phyloP scores from a whole-genome alignment of 345 rosid species.

The Boechera stricta region DNA sequence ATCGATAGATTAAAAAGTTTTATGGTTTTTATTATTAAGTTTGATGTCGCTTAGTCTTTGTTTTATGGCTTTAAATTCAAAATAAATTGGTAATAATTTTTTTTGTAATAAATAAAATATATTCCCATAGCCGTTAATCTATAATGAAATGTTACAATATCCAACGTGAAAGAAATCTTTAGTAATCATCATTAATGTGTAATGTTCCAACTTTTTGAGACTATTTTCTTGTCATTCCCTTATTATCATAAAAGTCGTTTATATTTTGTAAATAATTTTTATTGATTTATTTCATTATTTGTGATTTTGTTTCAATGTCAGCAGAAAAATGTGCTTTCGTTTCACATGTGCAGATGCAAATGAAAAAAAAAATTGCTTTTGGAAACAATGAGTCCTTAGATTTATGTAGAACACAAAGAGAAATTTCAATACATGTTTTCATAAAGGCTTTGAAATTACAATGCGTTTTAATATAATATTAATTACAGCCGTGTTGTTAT shows the following conservation, averaged over 20 bases:
- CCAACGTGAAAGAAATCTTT: background rate
- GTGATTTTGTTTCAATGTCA: background rate
- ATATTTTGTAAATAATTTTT: background rate
- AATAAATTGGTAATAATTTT: too few relatives aligned
- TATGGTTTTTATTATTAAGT: too few relatives aligned
- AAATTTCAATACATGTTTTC: constrained; percentile 15
- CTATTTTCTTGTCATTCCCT: constrained; percentile 2
- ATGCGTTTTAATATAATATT: constrained; percentile 13
- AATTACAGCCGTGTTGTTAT: background rate
- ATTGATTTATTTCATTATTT: background rate
- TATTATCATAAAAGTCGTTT: background rate
- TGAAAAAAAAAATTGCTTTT: background rate
- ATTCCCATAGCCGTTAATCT: background rate
- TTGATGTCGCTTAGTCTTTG: too few relatives aligned
- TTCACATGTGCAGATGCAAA: background rate
- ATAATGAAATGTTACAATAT: background rate
- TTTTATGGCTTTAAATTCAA: background rate
- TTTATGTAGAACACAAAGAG: background rate
- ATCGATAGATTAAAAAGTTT: too few relatives aligned
- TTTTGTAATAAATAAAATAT: background rate
- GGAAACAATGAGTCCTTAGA: background rate
- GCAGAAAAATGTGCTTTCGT: background rate
- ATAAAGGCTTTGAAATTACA: background rate
- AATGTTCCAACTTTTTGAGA: background rate
- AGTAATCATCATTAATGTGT: constrained; percentile 4